phyloP scores from a whole-genome alignment of 2,329 filamentous ascomycete species.

The Epichloe bromicola region DNA sequence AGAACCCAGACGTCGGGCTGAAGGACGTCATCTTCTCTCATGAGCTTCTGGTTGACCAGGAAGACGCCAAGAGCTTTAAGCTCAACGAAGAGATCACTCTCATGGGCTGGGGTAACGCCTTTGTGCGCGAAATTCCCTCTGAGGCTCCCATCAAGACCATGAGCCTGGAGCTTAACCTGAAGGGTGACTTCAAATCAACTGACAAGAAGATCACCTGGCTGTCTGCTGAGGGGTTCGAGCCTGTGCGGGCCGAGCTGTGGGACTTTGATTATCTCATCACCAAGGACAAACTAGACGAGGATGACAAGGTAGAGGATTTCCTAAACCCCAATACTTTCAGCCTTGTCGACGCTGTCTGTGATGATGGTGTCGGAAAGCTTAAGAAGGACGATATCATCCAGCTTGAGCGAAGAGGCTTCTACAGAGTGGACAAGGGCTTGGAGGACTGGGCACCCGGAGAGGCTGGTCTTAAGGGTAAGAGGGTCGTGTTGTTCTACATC shows the following conservation, averaged over 20 bases:
- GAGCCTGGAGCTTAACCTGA: conserved; percentile 76
- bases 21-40: conserved; percentile 76
- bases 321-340: conserved; percentile 65
- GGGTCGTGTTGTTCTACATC: conserved; percentile 42
- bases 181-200: conserved; percentile 88
- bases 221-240: conserved; percentile 58
- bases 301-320: conserved; percentile 75
- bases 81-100: conserved; percentile 84
- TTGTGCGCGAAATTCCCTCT: conserved; percentile 54
- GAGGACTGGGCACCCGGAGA: conserved; percentile 36
- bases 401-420: conserved; percentile 88
- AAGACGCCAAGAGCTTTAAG: conserved; percentile 68
- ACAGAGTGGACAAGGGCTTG: conserved; percentile 61
- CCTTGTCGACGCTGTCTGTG: conserved; percentile 62
- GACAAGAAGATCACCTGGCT: conserved; percentile 97
- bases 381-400: conserved; percentile 89
- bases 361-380: conserved; percentile 64
- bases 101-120: conserved; percentile 92
- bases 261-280: conserved; percentile 93
- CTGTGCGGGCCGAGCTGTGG: conserved; percentile 74
- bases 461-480: conserved; percentile 33
- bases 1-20: conserved; percentile 71
- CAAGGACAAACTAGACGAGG: conserved; percentile 86
- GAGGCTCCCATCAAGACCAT: conserved; percentile 51
- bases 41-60: conserved; percentile 72